phyloP scores from a whole-genome alignment of 129 eudicot genomes.

The Dittrichia graveolens region DNA sequence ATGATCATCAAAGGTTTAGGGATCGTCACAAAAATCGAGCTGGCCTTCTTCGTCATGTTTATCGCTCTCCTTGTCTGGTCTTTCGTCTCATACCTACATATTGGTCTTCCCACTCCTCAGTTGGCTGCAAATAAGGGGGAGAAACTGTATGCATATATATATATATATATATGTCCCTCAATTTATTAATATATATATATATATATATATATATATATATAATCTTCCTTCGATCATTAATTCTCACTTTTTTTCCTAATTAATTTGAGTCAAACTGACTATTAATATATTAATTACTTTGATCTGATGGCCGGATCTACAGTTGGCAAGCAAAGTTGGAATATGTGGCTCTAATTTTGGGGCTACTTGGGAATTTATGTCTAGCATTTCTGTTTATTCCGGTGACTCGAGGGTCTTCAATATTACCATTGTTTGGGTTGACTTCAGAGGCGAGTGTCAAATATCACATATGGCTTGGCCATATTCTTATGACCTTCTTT shows the following conservation, averaged over 20 bases:
- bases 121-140: slow-evolving; percentile 50
- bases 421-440: slow-evolving; percentile 60
- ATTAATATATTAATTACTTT: no score
- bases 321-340: slow-evolving; percentile 77
- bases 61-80: slow-evolving; percentile 74
- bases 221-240: no score
- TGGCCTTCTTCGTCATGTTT: slow-evolving; percentile 66
- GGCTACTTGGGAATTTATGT: slow-evolving; percentile 65
- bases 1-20: slow-evolving; percentile 79
- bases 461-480: slow-evolving; percentile 92
- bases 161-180: no score
- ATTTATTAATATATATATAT: no score
- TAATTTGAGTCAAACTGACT: no score
- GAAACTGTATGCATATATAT: slow-evolving; percentile 52
- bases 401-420: slow-evolving; percentile 80
- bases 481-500: slow-evolving; percentile 61
- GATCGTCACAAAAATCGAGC: slow-evolving; percentile 68
- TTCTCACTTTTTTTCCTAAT: no score
- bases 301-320: slow-evolving; percentile 9
- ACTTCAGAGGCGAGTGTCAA: slow-evolving; percentile 82
- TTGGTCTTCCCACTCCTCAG: slow-evolving; percentile 45
- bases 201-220: no score
- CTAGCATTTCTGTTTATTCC: slow-evolving; percentile 74
- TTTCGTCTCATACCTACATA: slow-evolving; percentile 43
- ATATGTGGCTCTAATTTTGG: slow-evolving; percentile 54